A percentile compares a stretch with the other conserved stretches of the same genome.
These are phyloP conservation scores for Kodamaea neixiangensis DNA, from an alignment of 805 yeast species.

Conservation along the genomic window DNA sequence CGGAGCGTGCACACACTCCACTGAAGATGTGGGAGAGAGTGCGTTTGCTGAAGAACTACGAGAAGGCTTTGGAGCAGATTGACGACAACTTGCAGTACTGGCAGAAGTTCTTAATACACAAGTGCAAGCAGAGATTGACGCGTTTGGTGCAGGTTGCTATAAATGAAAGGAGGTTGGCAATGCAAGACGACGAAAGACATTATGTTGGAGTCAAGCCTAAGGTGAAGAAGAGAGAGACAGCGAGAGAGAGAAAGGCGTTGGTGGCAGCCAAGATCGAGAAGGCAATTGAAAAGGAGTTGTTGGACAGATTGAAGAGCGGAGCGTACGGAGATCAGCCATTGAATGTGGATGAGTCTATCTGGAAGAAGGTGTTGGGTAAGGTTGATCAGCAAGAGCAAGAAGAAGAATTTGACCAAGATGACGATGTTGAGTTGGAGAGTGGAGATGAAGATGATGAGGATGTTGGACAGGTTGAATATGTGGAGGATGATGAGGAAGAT, in stretches of 20 bases:
- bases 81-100: conserved; percentile 88
- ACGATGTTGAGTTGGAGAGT: conserved; percentile 51
- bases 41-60: conserved; percentile 83
- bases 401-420: conserved; percentile 59
- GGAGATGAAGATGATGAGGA: conserved; percentile 54
- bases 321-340: conserved; percentile 98
- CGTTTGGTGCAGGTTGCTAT: conserved; percentile 93
- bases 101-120: conserved; percentile 88
- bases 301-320: conserved; percentile 94
- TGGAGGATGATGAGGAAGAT: conserved; percentile 82
- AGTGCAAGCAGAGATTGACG: conserved; percentile 94
- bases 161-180: conserved; percentile 89
- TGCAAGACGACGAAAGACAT: conserved; percentile 89
- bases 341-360: conserved; percentile 92
- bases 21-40: conserved; percentile 93
- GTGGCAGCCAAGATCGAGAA: conserved; percentile 96
- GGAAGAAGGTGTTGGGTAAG: conserved; percentile 89
- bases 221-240: conserved; percentile 91
- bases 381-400: conserved; percentile 59
- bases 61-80: conserved; percentile 83
- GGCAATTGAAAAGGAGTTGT: conserved; percentile 91
- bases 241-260: conserved; percentile 93
- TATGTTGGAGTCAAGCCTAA: conserved; percentile 91
- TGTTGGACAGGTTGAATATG: conserved; percentile 81
- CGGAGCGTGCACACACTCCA: conserved; percentile 96